Evolutionary conservation across 345 rosid genomes (phyloP).

Genomic region (Gossypium rotundifolium): DNA sequence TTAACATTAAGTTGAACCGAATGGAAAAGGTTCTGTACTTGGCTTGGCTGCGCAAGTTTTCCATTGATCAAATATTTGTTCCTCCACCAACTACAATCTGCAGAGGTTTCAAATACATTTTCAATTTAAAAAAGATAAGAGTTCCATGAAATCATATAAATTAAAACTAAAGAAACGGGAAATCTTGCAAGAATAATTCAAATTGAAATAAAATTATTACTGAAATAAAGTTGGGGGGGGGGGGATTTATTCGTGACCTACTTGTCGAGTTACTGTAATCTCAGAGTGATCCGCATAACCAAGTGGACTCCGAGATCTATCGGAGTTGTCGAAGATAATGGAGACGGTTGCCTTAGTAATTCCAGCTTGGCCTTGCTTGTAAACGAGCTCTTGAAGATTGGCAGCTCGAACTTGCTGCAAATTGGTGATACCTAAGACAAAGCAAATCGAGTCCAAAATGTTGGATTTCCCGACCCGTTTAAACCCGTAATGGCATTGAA

Average conservation of each 20-base stretch:
- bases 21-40: conserved; percentile 92
- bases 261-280: conserved; percentile 92
- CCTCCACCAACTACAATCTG: conserved; percentile 93
- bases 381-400: conserved; percentile 94
- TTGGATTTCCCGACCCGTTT: conserved; percentile 98
- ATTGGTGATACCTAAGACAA: conserved; percentile 95
- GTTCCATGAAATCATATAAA: not conserved
- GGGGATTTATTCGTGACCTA: conserved; percentile 17
- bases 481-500: conserved; percentile 96
- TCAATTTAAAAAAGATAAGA: not conserved
- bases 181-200: not conserved
- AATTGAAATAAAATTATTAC: not conserved
- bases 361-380: conserved; percentile 99
- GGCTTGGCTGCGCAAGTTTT: conserved; percentile 71
- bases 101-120: conserved; percentile 1
- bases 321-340: conserved; percentile 79
- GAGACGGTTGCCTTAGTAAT: conserved; percentile 94
- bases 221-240: not conserved
- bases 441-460: conserved; percentile 93
- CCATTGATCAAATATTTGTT: conserved; percentile 77
- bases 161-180: not conserved
- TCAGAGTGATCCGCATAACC: conserved; percentile 84
- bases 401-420: conserved; percentile 98
- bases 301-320: conserved; percentile 72
- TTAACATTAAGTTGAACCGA: conserved; percentile 97